Evolutionary conservation across 2,329 filamentous ascomycete genomes (phyloP).

Genomic region (Sodiomyces alkalinus): DNA sequence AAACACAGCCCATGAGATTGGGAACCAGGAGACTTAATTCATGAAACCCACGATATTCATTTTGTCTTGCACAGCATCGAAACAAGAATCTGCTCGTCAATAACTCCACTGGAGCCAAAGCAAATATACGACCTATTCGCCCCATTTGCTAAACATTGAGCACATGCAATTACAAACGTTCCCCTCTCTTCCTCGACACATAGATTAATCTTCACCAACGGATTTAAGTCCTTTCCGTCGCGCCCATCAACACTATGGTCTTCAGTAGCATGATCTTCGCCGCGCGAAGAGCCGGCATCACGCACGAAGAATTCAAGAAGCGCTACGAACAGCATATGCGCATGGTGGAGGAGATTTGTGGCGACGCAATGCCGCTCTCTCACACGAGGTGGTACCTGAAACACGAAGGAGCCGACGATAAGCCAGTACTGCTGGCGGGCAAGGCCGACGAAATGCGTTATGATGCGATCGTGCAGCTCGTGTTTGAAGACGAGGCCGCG

Average conservation of each 20-base stretch:
- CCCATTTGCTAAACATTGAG: no score
- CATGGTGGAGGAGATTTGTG: conserved; percentile 1
- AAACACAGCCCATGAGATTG: no score
- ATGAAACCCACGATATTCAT: no score
- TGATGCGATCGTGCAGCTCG: conserved; percentile 1
- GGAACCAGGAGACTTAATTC: no score
- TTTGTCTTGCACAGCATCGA: no score
- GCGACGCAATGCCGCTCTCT: conserved; percentile 3
- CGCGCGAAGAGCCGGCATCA: conserved; percentile 1
- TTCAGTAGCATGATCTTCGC: conserved; percentile 4
- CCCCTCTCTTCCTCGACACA: no score
- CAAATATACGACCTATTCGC: no score
- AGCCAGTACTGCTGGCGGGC: conserved; percentile 1
- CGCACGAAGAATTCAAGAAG: conserved; percentile 4
- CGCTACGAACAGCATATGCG: conserved; percentile 4
- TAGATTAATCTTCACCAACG: no score
- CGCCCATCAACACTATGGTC: conserved; percentile 3
- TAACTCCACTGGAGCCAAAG: no score
- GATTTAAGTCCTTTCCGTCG: neutral
- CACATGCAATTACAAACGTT: no score
- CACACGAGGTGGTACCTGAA: conserved; percentile 3
- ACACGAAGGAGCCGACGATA: conserved; percentile 1
- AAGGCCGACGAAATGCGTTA: conserved; percentile 3
- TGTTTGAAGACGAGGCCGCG: conserved; percentile 3
- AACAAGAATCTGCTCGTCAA: no score